Evolutionary conservation across 2,329 filamentous ascomycete genomes (phyloP).

Genomic region (Penicillium thymicola): DNA sequence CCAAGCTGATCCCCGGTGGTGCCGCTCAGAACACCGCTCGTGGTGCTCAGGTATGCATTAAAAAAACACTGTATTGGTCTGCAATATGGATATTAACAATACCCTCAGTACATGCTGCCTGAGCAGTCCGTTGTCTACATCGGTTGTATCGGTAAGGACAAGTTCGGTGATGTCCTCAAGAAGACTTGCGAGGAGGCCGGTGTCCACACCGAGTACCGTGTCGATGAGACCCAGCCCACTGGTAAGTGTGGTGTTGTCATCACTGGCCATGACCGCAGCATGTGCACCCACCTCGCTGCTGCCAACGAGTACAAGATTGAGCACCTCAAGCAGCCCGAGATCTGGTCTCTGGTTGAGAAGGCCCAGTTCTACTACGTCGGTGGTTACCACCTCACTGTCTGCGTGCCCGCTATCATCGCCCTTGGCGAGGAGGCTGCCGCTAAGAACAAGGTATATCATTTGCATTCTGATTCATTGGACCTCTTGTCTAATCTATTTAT

Average conservation of each 20-base stretch:
- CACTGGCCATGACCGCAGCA: constrained; percentile 90
- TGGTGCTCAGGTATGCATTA: constrained; percentile 66
- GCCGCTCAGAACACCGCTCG: constrained; percentile 97
- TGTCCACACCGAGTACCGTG: constrained; percentile 89
- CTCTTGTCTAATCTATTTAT: constrained; percentile 1
- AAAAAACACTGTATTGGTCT: neutral
- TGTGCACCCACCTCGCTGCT: constrained; percentile 92
- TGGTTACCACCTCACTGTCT: constrained; percentile 97
- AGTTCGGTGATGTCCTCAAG: constrained; percentile 84
- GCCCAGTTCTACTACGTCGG: constrained; percentile 90
- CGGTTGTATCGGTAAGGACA: constrained; percentile 91
- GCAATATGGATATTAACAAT: constrained; percentile 13
- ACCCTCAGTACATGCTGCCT: constrained; percentile 76
- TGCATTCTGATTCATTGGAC: neutral
- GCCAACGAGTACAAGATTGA: constrained; percentile 96
- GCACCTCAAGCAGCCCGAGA: constrained; percentile 83
- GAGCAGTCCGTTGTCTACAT: constrained; percentile 88
- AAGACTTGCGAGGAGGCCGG: constrained; percentile 84
- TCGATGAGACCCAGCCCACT: constrained; percentile 79
- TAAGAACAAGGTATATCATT: constrained; percentile 69
- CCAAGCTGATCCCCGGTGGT: constrained; percentile 91
- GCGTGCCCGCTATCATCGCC: constrained; percentile 82
- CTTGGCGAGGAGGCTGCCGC: constrained; percentile 84
- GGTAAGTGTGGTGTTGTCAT: constrained; percentile 96
- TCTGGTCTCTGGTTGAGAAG: constrained; percentile 88